Evolutionary conservation across 73 alveolate genomes (phyloP), one percentile per base, ranked within the genome.

Genomic region (Paramecium tetraurelia): DNA sequence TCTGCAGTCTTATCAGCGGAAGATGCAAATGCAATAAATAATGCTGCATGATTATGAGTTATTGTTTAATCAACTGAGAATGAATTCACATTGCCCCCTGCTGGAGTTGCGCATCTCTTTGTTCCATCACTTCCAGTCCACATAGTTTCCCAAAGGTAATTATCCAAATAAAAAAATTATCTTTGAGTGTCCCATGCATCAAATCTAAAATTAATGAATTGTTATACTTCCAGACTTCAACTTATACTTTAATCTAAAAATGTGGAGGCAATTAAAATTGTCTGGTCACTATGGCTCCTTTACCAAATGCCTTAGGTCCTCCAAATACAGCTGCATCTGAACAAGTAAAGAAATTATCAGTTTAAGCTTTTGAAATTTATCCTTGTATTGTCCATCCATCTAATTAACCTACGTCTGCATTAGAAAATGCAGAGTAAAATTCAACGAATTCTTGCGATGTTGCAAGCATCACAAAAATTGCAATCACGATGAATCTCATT

Each of bases 271-370:
- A 27, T 63, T 63, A 63, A 63, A 63, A 63, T 63, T 63, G 9
- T 63, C 9, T 27, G 6, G 84, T 33, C 2, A 63, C 27, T 21
- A 63, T 33, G 2, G 84, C 84, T 27, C 46, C 46, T 63, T 27
- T 63, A 12, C 84, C 84, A 63, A 63, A 63, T 27, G 50, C 41
- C 5, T 63, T 63, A 12, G 84, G 84, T 31, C 84, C 84, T 63
- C 84, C 84, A 9, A 63, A 63, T 2, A 63, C 50, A 14, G 46
- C 7, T 7, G 33, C 16, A 63, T 12, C 11, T 63, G 22, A 27
- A 63, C 84, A 63, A 31, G 48, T 63, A 33, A 63, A 63, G 48
- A 63, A 63, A n/a, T 63, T 63, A 63, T 63, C 84, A 63, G 48
- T 31, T 11, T 27, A 33, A 3, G 50, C 16, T n/a, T 63, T 63